Evolutionary conservation across 495 filamentous ascomycete genomes (phyloP).

Genomic region (Xylaria scruposa): DNA sequence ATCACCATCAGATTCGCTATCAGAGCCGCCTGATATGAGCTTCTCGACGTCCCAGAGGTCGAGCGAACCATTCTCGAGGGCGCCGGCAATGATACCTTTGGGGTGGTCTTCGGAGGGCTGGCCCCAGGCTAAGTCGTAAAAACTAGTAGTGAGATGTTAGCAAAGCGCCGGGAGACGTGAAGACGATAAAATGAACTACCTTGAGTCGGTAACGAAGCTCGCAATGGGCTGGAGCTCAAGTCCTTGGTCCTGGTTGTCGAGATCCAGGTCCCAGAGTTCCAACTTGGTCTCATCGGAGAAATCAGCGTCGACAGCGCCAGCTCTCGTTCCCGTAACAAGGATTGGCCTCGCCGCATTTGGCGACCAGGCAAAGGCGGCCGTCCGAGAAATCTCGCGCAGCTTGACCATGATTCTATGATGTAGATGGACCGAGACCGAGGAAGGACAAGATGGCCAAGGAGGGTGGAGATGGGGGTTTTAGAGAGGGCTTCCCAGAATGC

Average conservation of each 20-base stretch:
- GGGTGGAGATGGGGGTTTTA: constrained; percentile 16
- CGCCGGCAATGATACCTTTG: constrained; percentile 89
- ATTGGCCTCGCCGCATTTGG: constrained; percentile 75
- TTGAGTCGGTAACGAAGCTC: constrained; percentile 86
- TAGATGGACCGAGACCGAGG: constrained; percentile 18
- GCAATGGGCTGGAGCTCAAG: constrained; percentile 85
- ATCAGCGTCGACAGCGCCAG: constrained; percentile 93
- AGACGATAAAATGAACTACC: constrained; percentile 57
- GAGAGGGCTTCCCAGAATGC: constrained; percentile 35
- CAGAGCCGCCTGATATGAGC: constrained; percentile 68
- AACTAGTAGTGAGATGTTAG: constrained; percentile 60
- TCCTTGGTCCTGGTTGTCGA: constrained; percentile 74
- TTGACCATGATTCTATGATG: constrained; percentile 77
- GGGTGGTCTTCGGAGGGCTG: constrained; percentile 76
- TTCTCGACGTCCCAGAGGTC: constrained; percentile 95
- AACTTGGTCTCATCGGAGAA: constrained; percentile 97
- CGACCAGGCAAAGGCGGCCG: constrained; percentile 97
- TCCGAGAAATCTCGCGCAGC: constrained; percentile 92
- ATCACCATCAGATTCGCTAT: neutral
- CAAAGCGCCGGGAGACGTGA: constrained; percentile 18
- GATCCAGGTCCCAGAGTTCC: constrained; percentile 91
- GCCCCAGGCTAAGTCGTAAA: constrained; percentile 97
- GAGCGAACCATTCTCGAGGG: constrained; percentile 93
- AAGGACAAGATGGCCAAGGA: constrained; percentile 1
- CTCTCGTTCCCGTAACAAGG: constrained; percentile 92